These are phyloP conservation scores for Fusarium cyanostomum DNA, from an alignment of 2,329 filamentous ascomycete genomes.

Conservation along the genomic window DNA sequence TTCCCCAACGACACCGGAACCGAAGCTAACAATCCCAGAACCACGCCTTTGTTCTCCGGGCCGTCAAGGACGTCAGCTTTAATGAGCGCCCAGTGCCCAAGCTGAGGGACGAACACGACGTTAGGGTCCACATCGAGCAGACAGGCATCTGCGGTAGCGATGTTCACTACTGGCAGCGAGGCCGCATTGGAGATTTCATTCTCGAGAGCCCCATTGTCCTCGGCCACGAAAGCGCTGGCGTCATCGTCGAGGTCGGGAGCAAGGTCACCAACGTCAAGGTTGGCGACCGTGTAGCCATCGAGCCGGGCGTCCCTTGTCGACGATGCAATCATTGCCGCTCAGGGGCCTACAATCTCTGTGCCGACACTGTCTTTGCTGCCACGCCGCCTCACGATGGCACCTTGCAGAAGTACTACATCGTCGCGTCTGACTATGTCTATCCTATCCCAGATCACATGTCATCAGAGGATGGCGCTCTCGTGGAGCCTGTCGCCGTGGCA, in stretches of 20 bases:
- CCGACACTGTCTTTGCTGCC: slow-evolving; percentile 58
- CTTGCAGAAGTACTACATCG: slow-evolving; percentile 58
- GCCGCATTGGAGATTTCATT: slow-evolving; percentile 57
- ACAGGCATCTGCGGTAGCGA: slow-evolving; percentile 60
- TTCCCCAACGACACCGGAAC: neutral
- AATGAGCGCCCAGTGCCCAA: slow-evolving; percentile 54
- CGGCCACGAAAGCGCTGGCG: slow-evolving; percentile 58
- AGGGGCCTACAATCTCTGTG: slow-evolving; percentile 54
- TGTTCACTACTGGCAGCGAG: slow-evolving; percentile 58
- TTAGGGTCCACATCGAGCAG: slow-evolving; percentile 55
- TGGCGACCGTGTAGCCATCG: slow-evolving; percentile 59
- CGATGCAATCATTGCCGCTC: slow-evolving; percentile 54
- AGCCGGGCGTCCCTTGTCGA: slow-evolving; percentile 58
- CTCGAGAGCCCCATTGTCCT: slow-evolving; percentile 56
- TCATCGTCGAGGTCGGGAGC: slow-evolving; percentile 52
- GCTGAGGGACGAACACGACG: slow-evolving; percentile 53
- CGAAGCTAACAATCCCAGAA: slow-evolving; percentile 45
- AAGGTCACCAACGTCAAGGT: slow-evolving; percentile 54
- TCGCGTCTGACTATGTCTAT: slow-evolving; percentile 58
- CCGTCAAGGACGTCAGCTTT: slow-evolving; percentile 55
- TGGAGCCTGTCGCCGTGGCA: slow-evolving; percentile 61
- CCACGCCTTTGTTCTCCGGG: slow-evolving; percentile 58
- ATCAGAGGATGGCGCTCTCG: slow-evolving; percentile 58
- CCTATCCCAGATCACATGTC: slow-evolving; percentile 55
- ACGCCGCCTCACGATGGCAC: slow-evolving; percentile 61